phyloP scores from a whole-genome alignment of 169 alveolate genomes.

The Plasmodium sp. region DNA sequence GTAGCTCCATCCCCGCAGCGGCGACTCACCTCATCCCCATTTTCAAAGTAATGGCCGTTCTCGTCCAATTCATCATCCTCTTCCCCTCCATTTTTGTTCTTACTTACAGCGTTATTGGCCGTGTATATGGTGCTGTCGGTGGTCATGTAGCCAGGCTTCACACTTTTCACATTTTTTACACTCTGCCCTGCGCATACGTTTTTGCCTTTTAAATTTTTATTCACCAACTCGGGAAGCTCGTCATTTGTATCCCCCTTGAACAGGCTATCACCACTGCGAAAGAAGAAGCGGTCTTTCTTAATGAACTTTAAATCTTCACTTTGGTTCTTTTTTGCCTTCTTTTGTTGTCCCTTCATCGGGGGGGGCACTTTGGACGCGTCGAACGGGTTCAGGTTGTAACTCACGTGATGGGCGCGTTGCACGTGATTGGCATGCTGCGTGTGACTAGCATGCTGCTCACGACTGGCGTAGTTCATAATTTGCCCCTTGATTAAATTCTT shows the following conservation, averaged over 20 bases:
- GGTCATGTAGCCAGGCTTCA: not conserved
- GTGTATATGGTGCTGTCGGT: slow-evolving; percentile 14
- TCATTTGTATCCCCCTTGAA: not conserved
- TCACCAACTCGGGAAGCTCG: not conserved
- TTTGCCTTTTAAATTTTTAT: not conserved
- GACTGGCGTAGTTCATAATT: not conserved
- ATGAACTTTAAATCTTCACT: not conserved
- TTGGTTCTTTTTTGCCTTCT: not conserved
- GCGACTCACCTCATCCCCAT: not conserved
- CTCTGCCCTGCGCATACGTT: not conserved
- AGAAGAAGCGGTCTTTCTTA: not conserved
- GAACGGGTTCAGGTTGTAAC: not conserved
- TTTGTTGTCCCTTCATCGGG: not conserved
- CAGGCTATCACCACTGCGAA: not conserved
- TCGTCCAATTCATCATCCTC: not conserved
- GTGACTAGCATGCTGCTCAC: too few relatives aligned
- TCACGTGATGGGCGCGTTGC: not conserved
- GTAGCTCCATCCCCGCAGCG: not conserved
- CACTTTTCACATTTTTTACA: not conserved
- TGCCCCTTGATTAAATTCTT: not conserved
- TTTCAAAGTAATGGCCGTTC: slow-evolving; percentile 6
- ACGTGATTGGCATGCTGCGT: not conserved
- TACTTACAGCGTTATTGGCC: not conserved
- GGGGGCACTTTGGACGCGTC: not conserved
- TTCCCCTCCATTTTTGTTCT: slow-evolving; percentile 6